Evolutionary conservation across 306 rosid genomes (phyloP), one percentile per base, ranked within the genome.

Genomic region (Begonia masoniana): DNA sequence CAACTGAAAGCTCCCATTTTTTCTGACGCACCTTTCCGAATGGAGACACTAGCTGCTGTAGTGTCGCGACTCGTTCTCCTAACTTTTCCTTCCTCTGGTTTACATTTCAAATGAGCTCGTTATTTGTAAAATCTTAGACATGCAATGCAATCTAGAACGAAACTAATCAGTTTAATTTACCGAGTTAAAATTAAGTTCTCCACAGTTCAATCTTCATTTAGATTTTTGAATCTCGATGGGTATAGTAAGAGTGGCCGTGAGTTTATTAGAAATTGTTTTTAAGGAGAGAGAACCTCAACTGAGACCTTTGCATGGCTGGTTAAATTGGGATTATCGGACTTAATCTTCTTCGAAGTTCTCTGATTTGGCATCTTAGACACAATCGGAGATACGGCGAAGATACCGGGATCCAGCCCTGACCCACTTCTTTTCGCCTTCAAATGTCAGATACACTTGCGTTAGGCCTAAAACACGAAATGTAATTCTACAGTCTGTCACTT

Each of bases 41-140:
- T 11, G 97, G 97, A 57, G 97, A 91, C 59, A 86, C 97, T 12
- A 91, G 85, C 43, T 91, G 88, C 59, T 91, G 97, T 49, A 91
- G 62, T 4, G 92, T 77, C 60, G 82, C 68, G 60, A 86, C 74
- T 73, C 96, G 55, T 58, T 91, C 94, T 12, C 96, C 96, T 0
- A 91, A 72, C 76, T 71, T 86, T 84, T 86, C 97, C 55, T 83
- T 91, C 54, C 74, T 86, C 94, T 86, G 57, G 39, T 5, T 31
- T 31, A 4, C 9, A 31, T 31, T 31, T 31, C 39, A 31, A 31
- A 31, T 31, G 8, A 31, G 8, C 39, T 31, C 39, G 39, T 31
- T 31, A 31, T 6, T 31, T 31, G 39, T 31, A 31, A 31, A 31
- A 5, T 31, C 39, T 31, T 31, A 7, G 39, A 31, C 39, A 31